Evolutionary conservation across 768 basidiomycete genomes (phyloP), one percentile per base, ranked within the genome.

Genomic region (Termitomyces sp.): DNA sequence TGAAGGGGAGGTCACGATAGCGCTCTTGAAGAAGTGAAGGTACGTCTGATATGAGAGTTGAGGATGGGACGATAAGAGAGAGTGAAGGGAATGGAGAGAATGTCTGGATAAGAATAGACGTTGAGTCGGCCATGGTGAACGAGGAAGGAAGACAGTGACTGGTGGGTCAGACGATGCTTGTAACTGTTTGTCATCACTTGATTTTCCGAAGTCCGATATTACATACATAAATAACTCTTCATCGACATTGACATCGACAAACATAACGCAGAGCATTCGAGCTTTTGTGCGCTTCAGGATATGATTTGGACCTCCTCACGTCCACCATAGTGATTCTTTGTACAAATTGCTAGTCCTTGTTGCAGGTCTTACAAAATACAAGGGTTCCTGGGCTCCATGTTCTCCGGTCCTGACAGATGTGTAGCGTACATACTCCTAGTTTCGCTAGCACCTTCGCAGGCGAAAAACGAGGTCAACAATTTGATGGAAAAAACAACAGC

Each of bases 11-110:
- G 31, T 67, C 53, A 3, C 71, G 67, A 56, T 77, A 76, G 57
- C 72, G 69, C 16, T 64, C 61, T 51, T 70, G 63, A n/a, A 78
- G 67, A 16, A 71, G 62, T 20, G 64, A 61, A 50, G 70, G 68
- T 10, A 77, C 63, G 42, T 68, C 69, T 1, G 67, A 67, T 1
- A 77, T 41, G 20, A 60, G 61, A 0, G 73, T 67, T 16, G 61
- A 53, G 0, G 69, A 67, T 0, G 75, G 72, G 24, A 72, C 65
- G 5, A 59, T 62, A 22, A 78, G 59, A 9, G 68, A 67, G 9
- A 74, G 59, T 9, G 72, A 70, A n/a, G 74, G 68, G 47, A 77
- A 72, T 13, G 77, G 74, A 12, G 74, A 59, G 61, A 78, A 77
- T 13, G 77, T 59, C 42, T 74, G 67, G 44, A 78, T 67, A 60